Percentiles rank a stretch among this genome's conserved stretches.
phyloP scores from a whole-genome alignment of 192 early-diverging fungal genomes.

The Coemansia sp. region DNA sequence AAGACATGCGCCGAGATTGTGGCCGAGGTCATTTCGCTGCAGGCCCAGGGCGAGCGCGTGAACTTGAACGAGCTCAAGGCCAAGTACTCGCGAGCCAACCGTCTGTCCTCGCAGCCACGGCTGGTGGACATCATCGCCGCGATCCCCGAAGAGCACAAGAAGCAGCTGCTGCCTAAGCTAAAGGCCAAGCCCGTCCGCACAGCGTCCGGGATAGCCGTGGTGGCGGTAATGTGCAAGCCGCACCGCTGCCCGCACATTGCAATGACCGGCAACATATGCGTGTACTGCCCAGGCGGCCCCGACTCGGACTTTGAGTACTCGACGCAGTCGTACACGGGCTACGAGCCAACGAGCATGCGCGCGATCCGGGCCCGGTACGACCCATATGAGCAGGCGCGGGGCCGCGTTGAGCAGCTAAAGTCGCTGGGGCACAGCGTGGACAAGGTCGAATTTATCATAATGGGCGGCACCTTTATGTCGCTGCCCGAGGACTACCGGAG shows the following conservation, averaged over 20 bases:
- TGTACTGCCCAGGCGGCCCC: constrained; percentile 96
- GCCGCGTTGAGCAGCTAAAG: constrained; percentile 92
- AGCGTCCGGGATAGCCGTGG: constrained; percentile 57
- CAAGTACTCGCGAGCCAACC: constrained; percentile 67
- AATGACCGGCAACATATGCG: constrained; percentile 99
- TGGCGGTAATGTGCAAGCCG: constrained; percentile 65
- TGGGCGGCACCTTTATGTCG: constrained; percentile 99
- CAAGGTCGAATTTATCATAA: constrained; percentile 98
- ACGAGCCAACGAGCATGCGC: constrained; percentile 98
- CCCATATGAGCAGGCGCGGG: constrained; percentile 92
- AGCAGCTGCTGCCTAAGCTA: constrained; percentile 76
- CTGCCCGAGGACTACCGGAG: constrained; percentile 90
- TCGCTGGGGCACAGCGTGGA: constrained; percentile 92
- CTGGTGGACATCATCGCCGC: constrained; percentile 98
- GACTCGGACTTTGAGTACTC: constrained; percentile 99
- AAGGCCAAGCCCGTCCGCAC: constrained; percentile 97
- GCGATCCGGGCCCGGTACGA: constrained; percentile 98
- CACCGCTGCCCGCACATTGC: constrained; percentile 97
- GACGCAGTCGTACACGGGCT: constrained; percentile 99
- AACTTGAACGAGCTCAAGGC: constrained; percentile 85
- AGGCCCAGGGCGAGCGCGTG: constrained; percentile 64
- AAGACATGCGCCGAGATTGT: constrained; percentile 88
- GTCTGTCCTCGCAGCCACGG: constrained; percentile 81
- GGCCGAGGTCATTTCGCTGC: constrained; percentile 73
- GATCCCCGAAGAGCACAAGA: constrained; percentile 89